Evolutionary conservation across 352 stramenopile species (phyloP), one percentile per base, ranked within the genome.

Genomic region (Phytopythium chamaehyphon): DNA sequence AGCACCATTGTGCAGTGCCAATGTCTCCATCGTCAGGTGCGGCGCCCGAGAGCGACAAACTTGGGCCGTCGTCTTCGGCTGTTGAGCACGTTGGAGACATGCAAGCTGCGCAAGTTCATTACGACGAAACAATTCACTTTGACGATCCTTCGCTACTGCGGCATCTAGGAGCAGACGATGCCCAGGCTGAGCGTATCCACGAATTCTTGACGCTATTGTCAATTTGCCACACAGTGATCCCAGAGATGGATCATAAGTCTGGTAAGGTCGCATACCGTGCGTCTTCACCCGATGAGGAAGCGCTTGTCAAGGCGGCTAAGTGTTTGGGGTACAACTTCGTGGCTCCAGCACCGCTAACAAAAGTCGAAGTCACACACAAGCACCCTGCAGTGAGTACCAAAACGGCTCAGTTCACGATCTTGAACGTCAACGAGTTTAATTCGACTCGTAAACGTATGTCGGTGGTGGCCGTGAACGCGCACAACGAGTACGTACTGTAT

Each of bases 361-460:
- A 82, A 40, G 60, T 88, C 16, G 73, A 84, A 36, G 59, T 83
- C 2, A 76, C 71, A 24, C 65, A 37, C 31, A 80, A 86, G 45
- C 49, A 66, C 37, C 8, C 51, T 8, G 21, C 42, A 15, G 26
- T 24, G n/a, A 22, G 50, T 47, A 24, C 37, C 12, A 28, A n/a
- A 0, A 33, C 26, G 22, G 39, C 19, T 28, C 24, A 46, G 49
- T 87, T 76, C 51, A 80, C 65, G 24, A 75, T 91, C n/a, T 54
- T 93, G 21, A 86, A 90, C 57, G 72, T 93, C 22, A 86, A 86
- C 51, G 82, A 93, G 66, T 93, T 93, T 64, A 90, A 86, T 51
- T 97, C 88, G 39, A 80, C 96, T 22, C 73, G 97, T n/a, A 99
- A 99, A 65, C 76, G 97, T 46, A 99, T 99, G 96, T 98, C 92